Evolutionary conservation across 305 asterid genomes (phyloP), one percentile per base, ranked within the genome.

Genomic region (Fraxinus ornus): DNA sequence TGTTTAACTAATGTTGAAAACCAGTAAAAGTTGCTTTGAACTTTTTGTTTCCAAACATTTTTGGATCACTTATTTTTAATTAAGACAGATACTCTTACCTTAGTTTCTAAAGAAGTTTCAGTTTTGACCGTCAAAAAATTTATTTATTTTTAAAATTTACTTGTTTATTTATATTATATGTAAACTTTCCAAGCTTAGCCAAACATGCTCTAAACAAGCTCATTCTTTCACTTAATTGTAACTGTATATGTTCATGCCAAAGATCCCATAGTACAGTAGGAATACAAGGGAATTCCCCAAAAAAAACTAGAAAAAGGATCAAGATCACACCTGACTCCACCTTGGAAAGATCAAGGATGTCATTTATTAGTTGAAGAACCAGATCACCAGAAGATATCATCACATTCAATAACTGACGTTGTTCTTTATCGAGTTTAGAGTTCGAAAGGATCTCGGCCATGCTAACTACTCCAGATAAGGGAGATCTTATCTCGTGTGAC

Each of bases 401-500:
- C 37, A 95, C 97, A 26, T 86, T 91, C 84, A 95, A 86, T 21
- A 95, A 86, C 86, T 91, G 97, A 55, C 85, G 86, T 81, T 95
- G 98, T 22, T 95, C 98, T 81, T 91, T 95, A 68, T 93, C 95
- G 37, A 95, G 97, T 68, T 87, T 88, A n/a, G 98, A 91, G 47
- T 92, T 92, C 60, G 95, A 88, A 76, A 95, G 98, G 85, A 95
- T 94, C 87, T 95, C 97, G 0, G 98, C 93, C 95, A 95, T 93
- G 97, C 98, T 90, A 52, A 95, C 96, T 3, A 95, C 98, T 81
- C 98, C 98, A 13, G 98, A 93, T 36, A 95, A 84, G 66, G 98
- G 98, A 76, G 98, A 95, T 80, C 98, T 84, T 88, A 95, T 95
- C 93, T 95, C 98, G 73, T 95, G 98, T 66, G 98, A 95, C 98